Evolutionary conservation across 1,284 basidiomycete species (phyloP), one percentile per base, ranked within the genome.

Genomic region (Cystobasidium slooffiae): DNA sequence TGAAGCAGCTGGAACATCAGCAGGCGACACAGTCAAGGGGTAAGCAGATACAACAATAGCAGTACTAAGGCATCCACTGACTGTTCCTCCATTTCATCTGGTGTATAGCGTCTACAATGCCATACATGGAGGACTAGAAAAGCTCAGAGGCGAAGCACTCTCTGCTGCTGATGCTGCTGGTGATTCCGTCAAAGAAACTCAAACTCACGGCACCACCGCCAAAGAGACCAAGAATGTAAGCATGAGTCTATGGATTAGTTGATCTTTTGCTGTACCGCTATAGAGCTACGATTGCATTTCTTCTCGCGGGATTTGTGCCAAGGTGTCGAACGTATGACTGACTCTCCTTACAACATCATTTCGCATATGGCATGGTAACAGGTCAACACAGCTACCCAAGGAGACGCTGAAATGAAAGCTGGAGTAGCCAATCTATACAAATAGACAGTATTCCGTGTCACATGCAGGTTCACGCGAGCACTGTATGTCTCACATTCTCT

Each of bases 71-170:
- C 22, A 6, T 14, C 18, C 31, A 61, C 22, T n/a, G n/a, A 18
- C n/a, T n/a, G n/a, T n/a, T n/a, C n/a, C n/a, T n/a, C n/a, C n/a
- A n/a, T n/a, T n/a, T n/a, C n/a, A n/a, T n/a, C n/a, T n/a, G n/a
- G n/a, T n/a, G n/a, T n/a, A n/a, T n/a, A 70, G 68, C 10, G 56
- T 44, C 18, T 62, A 47, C 58, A 44, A 70, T 22, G 46, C 68
- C 31, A 43, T 70, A 46, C 56, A 70, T 49, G 68, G 68, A 37
- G 58, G 68, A 31, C 56, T 70, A 6, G 68, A 70, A 6, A 70
- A 70, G 58, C 68, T 70, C 14, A 43, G 68, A 56, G 68, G 68
- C 4, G 68, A 70, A 41, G 58, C 58, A n/a, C 58, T 70, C 51
- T 20, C 55, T 39, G 68, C 56, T 31, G 68, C 68, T 16, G 68